Evolutionary conservation across 73 alveolate genomes (phyloP).

Genomic region (Urostyla sp.): DNA sequence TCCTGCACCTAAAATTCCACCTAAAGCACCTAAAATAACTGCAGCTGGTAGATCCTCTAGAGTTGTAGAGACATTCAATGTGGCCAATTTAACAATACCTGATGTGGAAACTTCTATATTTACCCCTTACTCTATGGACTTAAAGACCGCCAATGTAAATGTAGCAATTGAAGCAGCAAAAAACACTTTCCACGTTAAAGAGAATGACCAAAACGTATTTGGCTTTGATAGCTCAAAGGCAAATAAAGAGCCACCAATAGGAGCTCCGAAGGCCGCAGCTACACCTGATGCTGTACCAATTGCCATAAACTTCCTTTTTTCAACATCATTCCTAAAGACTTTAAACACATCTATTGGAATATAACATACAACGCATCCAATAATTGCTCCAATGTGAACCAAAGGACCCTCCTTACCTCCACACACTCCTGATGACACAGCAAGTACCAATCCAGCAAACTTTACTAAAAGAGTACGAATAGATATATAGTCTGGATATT

Average conservation of each 20-base stretch:
- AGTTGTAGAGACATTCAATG: not conserved
- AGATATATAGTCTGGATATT: constrained; percentile 43
- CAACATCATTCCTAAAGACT: constrained; percentile 58
- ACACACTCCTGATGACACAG: constrained; percentile 62
- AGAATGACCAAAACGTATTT: constrained; percentile 67
- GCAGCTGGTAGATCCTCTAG: constrained; percentile 41
- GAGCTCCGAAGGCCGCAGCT: constrained; percentile 70
- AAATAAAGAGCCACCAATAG: constrained; percentile 66
- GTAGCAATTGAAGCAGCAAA: constrained; percentile 50
- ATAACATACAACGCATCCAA: constrained; percentile 34
- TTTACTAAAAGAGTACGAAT: constrained; percentile 43
- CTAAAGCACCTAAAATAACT: constrained; percentile 24
- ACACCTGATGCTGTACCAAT: constrained; percentile 73
- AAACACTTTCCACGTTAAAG: constrained; percentile 62
- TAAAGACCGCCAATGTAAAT: constrained; percentile 21
- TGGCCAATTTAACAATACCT: constrained; percentile 38
- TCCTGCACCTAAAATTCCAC: constrained; percentile 57
- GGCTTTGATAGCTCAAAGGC: constrained; percentile 65
- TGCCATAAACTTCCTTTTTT: constrained; percentile 57
- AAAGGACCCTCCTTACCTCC: constrained; percentile 75
- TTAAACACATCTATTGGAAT: constrained; percentile 48
- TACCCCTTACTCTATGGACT: constrained; percentile 22
- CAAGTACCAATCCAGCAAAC: constrained; percentile 54
- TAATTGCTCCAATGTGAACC: constrained; percentile 66
- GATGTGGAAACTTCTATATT: constrained; percentile 4